Evolutionary conservation across 805 yeast genomes (phyloP).

Genomic region (Spathaspora arborariae): DNA sequence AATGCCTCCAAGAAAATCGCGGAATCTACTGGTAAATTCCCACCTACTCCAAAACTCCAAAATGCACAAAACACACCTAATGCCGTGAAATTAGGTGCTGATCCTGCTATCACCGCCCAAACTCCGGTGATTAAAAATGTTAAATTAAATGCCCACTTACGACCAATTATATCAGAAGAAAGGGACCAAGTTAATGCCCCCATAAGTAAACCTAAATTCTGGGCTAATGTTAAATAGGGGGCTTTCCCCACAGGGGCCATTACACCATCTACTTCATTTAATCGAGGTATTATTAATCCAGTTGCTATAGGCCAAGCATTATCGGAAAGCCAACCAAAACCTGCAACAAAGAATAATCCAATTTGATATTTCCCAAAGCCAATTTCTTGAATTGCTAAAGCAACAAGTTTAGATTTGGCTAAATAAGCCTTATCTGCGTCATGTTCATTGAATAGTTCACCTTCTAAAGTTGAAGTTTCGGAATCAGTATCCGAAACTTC

Average conservation of each 20-base stretch:
- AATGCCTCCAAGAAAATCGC: constrained; percentile 27
- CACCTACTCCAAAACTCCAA: constrained; percentile 31
- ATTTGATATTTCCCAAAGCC: constrained; percentile 46
- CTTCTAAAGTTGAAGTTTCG: neutral
- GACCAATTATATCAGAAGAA: constrained; percentile 26
- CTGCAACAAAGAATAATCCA: constrained; percentile 50
- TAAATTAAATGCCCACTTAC: constrained; percentile 27
- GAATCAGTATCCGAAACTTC: neutral
- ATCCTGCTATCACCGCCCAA: constrained; percentile 26
- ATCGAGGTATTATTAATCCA: constrained; percentile 25
- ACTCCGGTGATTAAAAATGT: constrained; percentile 25
- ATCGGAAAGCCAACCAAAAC: constrained; percentile 54
- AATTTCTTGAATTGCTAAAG: constrained; percentile 31
- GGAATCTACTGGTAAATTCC: constrained; percentile 30
- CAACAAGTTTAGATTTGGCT: constrained; percentile 18
- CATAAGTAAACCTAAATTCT: constrained; percentile 34
- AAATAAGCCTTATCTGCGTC: constrained; percentile 15
- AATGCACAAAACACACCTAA: constrained; percentile 22
- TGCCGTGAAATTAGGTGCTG: constrained; percentile 27
- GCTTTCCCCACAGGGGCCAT: constrained; percentile 29
- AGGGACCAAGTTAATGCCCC: constrained; percentile 31
- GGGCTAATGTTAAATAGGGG: constrained; percentile 40
- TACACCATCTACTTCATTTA: constrained; percentile 33
- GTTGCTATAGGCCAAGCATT: constrained; percentile 40
- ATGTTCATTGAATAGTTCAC: constrained; percentile 7